Evolutionary conservation across 2,329 filamentous ascomycete genomes (phyloP).

Genomic region (Penicillium vulpinum): DNA sequence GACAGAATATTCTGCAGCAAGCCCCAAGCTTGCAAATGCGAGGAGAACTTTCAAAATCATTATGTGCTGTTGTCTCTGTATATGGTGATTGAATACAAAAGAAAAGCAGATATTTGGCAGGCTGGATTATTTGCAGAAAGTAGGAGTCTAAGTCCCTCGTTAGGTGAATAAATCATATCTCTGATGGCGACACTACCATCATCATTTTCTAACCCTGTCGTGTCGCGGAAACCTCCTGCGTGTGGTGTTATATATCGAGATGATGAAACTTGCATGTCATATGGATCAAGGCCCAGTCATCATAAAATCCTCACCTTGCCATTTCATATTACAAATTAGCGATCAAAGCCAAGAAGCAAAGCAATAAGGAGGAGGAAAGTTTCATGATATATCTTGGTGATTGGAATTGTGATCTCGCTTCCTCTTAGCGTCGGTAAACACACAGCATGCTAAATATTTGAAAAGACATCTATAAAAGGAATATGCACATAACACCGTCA

Average conservation of each 20-base stretch:
- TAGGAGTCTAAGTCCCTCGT: neutral
- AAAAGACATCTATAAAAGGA: neutral
- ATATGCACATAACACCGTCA: neutral
- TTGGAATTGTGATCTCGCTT: neutral
- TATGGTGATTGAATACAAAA: neutral
- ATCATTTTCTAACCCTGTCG: neutral
- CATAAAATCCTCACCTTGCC: neutral
- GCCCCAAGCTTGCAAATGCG: constrained; percentile 16
- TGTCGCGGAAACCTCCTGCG: neutral
- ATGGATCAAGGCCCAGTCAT: neutral
- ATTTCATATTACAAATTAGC: neutral
- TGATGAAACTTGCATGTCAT: constrained; percentile 2
- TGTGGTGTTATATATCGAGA: neutral
- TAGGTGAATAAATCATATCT: neutral
- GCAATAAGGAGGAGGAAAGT: neutral
- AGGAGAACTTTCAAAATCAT: constrained; percentile 20
- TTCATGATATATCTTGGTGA: neutral
- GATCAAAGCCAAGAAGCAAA: too few species aligned
- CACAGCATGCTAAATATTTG: neutral
- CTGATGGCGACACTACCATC: neutral
- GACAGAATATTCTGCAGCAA: constrained; percentile 22
- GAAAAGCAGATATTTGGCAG: neutral
- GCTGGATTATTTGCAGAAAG: neutral
- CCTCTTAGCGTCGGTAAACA: neutral
- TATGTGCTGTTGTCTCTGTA: neutral